Evolutionary conservation across 2,329 filamentous ascomycete genomes (phyloP), one percentile per base, ranked within the genome.

Genomic region (Aspergillus carbonarius): DNA sequence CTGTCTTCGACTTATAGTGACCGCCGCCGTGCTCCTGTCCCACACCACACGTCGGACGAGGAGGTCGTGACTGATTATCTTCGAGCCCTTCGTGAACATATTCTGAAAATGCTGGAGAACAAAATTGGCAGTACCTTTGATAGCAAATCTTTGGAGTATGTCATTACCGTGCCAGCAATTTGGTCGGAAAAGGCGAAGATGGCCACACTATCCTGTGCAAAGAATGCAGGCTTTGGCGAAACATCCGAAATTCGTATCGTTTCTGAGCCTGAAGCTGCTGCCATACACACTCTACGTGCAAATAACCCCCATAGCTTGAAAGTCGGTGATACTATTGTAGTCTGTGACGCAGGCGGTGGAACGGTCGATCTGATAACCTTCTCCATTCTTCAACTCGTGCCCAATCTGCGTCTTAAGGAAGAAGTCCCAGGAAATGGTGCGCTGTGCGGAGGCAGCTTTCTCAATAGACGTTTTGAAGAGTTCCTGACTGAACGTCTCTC

Each of bases 351-450:
- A 0, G 66, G 69, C 1, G 70, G 67, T 20, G 69, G 68, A 1
- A 72, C 67, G 0, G 70, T 71, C 4, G 71, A 74, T 56, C 56
- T 72, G 18, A 72, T 72, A 2, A 67, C 69, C 0, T 74, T 72
- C 52, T 57, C 60, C 0, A 68, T 74, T 15, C 20, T 58, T 3
- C 50, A 60, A 9, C 49, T 73, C 4, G 32, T 60, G 5, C 72
- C 72, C 3, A 60, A 42, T 12, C 25, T 70, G 7, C 40, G 66
- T 18, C 48, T 73, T 0, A 63, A 65, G 12, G 70, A 73, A 49
- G 58, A 66, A 3, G 68, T 67, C 1, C 55, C 65, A 2, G 69
- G 69, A 1, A 59, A 48, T 18, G 72, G 68, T 0, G 51, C 55
- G 7, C 59, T 68, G 3, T 72, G 70, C 50, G 71, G 71, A 2